phyloP scores from a whole-genome alignment of 768 basidiomycete genomes.

The Tricholoma flavovirens region DNA sequence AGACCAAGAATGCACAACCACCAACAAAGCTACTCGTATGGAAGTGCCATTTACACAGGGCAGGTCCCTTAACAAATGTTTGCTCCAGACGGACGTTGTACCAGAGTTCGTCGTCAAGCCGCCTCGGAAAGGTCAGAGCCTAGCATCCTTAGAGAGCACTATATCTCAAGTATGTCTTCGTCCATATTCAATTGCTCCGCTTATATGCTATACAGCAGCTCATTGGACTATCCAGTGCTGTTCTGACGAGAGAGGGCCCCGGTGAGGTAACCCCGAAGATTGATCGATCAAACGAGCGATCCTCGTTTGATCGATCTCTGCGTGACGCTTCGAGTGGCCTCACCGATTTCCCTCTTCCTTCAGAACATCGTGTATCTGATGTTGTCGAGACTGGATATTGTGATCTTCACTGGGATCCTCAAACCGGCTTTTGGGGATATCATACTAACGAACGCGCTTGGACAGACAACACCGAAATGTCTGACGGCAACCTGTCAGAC shows the following conservation, averaged over 20 bases:
- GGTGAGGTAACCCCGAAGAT: background rate
- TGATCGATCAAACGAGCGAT: background rate
- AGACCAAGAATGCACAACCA: background rate
- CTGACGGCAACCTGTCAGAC: conserved; percentile 6
- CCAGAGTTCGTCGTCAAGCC: background rate
- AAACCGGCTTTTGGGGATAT: conserved; percentile 2
- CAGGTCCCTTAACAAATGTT: background rate
- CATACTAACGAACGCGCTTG: background rate
- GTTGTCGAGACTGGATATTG: background rate
- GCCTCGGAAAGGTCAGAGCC: background rate
- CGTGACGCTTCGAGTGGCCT: background rate
- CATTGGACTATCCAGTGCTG: background rate
- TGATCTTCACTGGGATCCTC: conserved; percentile 3
- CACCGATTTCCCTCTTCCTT: background rate
- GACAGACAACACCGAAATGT: conserved; percentile 6
- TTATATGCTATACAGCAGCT: background rate
- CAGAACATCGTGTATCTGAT: background rate
- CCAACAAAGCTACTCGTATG: background rate
- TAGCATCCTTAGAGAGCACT: background rate
- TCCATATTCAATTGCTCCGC: background rate
- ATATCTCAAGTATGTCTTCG: background rate
- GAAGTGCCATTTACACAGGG: background rate
- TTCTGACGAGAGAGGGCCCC: background rate
- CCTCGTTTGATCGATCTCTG: background rate
- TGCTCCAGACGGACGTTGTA: background rate